phyloP scores from a whole-genome alignment of 208 protist species.

The Crithidia expoeki region DNA sequence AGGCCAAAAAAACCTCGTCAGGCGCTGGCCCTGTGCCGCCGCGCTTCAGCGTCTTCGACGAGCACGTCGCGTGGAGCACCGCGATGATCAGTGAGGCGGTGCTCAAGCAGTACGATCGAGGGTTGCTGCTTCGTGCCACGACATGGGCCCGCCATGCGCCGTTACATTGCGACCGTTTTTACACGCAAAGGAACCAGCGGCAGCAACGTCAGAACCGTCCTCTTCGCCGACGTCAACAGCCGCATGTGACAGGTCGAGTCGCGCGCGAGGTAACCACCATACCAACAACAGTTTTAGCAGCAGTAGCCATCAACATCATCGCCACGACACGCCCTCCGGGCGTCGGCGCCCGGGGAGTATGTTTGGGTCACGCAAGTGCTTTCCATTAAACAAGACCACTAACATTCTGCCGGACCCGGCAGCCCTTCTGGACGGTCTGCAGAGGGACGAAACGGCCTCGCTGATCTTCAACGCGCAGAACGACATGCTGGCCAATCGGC shows the following conservation, averaged over 20 bases:
- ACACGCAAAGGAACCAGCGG: not conserved
- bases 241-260: not conserved
- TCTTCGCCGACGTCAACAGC: not conserved
- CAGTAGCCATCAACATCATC: no score
- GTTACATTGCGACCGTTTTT: slow-evolving; percentile 33
- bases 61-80: slow-evolving; percentile 72
- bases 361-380: not conserved
- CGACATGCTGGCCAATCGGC: slow-evolving; percentile 33
- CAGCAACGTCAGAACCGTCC: not conserved
- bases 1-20: slow-evolving; percentile 17
- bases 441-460: slow-evolving; percentile 21
- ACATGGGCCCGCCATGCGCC: slow-evolving; percentile 38
- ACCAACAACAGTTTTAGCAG: not conserved
- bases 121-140: slow-evolving; percentile 48
- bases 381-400: not conserved
- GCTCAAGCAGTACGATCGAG: slow-evolving; percentile 56
- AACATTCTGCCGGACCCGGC: not conserved
- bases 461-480: slow-evolving; percentile 34
- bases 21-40: not conserved
- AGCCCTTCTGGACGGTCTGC: slow-evolving; percentile 5
- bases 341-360: not conserved
- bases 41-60: slow-evolving; percentile 63
- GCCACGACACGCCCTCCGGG: slow-evolving; percentile 12
- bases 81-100: slow-evolving; percentile 58
- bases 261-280: not conserved